Base-by-base conservation (phyloP, 768 basidiomycete genomes). In the Flagelloscypha sp. region DNA sequence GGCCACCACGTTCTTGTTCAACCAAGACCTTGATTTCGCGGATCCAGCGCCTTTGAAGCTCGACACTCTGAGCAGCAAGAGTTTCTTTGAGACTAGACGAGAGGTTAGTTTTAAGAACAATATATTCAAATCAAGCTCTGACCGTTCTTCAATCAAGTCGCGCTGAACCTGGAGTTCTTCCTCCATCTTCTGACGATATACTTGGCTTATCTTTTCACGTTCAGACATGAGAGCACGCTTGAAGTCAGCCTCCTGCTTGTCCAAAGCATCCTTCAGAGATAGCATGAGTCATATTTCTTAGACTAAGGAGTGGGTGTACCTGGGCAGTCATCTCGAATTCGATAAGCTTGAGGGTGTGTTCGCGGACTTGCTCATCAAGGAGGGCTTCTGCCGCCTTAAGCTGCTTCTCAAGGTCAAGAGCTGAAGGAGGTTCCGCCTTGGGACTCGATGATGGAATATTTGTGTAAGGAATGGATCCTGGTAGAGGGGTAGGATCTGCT, bases 31-130 rank as follows among this genome's bases (percentile, higher is more conserved):
- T 95, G 68, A 98, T 80, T 40, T 97, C 90, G 21, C 88, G 79
- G 27, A 99, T 85, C 93, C 94, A 98, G 36, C 88, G 75, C 33
- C 92, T 80, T 55, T 98, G 95, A 16, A 98, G 77, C 60, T 98
- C 95, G 50, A 99, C 90, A 12, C 93, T 95, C 56, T 98, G 93
- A 3, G 92, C 84, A 33, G 98, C 72, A 35, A 98, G 89, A 55
- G 94, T 92, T 55, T 94, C 88, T 55, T 83, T 86, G 40, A 99
- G 69, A 27, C 92, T 95, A 49, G 1, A 15, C 25, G n/a, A 17
- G 19, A 16, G 21, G 13, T 20, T 20, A 25, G 9, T 12, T 4
- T 27, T 18, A n/a, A 13, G 5, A 35, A 34, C 21, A 15, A 30
- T n/a, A 10, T 13, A 39, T 8, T 41, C 17, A 38, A 5, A 27